Evolutionary conservation across 805 yeast species (phyloP).

Genomic region (Pichia rugopelliculosa): DNA sequence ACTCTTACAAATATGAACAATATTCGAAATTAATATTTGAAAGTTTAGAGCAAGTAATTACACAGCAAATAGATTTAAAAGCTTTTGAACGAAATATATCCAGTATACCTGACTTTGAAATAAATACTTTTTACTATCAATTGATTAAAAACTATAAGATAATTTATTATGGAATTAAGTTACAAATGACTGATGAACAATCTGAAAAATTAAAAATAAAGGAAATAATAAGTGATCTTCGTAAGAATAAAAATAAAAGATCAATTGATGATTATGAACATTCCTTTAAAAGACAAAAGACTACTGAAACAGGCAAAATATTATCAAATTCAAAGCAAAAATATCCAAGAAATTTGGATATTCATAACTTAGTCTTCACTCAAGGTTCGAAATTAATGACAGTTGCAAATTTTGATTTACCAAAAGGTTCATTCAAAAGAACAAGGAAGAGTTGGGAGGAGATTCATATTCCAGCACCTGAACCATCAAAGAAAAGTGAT

Average conservation of each 20-base stretch:
- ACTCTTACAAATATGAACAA: slow-evolving; percentile 32
- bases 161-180: slow-evolving; percentile 24
- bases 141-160: slow-evolving; percentile 38
- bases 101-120: slow-evolving; percentile 44
- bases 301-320: not conserved
- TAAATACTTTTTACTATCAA: slow-evolving; percentile 40
- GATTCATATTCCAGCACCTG: slow-evolving; percentile 86
- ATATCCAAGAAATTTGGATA: slow-evolving; percentile 50
- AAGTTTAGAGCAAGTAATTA: slow-evolving; percentile 30
- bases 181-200: slow-evolving; percentile 18
- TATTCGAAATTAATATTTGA: slow-evolving; percentile 34
- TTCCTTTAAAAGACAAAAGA: slow-evolving; percentile 9
- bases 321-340: slow-evolving; percentile 15
- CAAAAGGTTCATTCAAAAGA: slow-evolving; percentile 76
- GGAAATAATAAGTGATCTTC: slow-evolving; percentile 35
- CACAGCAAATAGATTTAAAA: slow-evolving; percentile 28
- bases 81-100: slow-evolving; percentile 49
- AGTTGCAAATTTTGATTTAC: slow-evolving; percentile 60
- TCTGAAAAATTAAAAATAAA: slow-evolving; percentile 32
- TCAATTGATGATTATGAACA: slow-evolving; percentile 3
- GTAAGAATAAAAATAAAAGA: slow-evolving; percentile 34
- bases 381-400: slow-evolving; percentile 69
- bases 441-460: slow-evolving; percentile 74
- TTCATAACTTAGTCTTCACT: slow-evolving; percentile 57
- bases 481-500: slow-evolving; percentile 26